Conservation (phyloP, 106 monocot species). For the Triglochin maritima region DNA sequence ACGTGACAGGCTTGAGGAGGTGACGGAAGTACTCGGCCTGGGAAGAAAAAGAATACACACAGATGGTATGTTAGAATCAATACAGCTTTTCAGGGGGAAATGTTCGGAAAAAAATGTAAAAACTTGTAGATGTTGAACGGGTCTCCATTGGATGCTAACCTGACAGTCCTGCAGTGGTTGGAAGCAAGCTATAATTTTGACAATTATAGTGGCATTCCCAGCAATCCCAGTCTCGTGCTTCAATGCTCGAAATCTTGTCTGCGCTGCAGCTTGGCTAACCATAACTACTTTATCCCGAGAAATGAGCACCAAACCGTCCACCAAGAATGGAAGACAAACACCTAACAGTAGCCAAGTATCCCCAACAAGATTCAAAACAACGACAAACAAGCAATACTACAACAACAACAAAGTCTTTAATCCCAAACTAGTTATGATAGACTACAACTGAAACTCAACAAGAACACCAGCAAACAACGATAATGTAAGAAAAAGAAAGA, state of each 20-base stretch:
- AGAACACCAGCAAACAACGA: neutral
- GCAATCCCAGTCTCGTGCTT: constrained; percentile 74
- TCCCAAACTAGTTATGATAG: neutral
- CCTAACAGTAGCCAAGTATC: neutral
- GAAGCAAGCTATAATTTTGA: constrained; percentile 71
- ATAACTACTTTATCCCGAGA: constrained; percentile 44
- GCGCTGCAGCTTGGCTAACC: constrained; percentile 73
- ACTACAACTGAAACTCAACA: neutral
- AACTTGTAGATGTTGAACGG: too few species aligned
- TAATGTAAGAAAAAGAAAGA: neutral
- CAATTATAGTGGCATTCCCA: constrained; percentile 50
- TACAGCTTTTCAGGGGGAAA: too few species aligned
- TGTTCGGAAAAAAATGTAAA: too few species aligned
- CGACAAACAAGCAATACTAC: neutral
- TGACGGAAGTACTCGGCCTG: constrained; percentile 95
- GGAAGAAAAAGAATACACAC: neutral
- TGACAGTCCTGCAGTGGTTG: constrained; percentile 78
- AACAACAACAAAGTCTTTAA: too few species aligned
- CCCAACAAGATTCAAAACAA: neutral
- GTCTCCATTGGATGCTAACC: too few species aligned
- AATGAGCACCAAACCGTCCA: constrained; percentile 7
- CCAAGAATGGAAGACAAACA: neutral
- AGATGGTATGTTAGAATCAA: too few species aligned
- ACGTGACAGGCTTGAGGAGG: constrained; percentile 88
- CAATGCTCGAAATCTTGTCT: constrained; percentile 81